A percentile compares a stretch with the other conserved stretches of the same genome.
Evolutionary conservation across 768 basidiomycete species (phyloP).

Genomic region (Suillus brevipes): DNA sequence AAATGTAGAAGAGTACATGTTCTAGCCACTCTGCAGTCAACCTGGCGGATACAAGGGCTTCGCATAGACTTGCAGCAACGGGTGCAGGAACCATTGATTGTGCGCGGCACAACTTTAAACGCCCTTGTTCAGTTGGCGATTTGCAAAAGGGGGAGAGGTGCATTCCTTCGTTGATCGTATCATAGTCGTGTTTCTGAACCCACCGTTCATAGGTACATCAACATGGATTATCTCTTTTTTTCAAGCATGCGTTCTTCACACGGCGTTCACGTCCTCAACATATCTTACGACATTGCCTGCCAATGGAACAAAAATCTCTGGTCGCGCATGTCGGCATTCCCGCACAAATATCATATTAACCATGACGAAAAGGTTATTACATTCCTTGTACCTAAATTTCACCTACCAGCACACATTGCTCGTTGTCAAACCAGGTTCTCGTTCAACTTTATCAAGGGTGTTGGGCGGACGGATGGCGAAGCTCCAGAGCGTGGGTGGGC

Average conservation of each 20-base stretch:
- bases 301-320: constrained; percentile 21
- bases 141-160: constrained; percentile 14
- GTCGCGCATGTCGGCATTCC: constrained; percentile 5
- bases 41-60: too few species aligned
- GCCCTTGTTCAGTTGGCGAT: constrained; percentile 2
- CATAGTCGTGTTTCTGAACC: neutral
- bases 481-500: constrained; percentile 39
- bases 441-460: constrained; percentile 28
- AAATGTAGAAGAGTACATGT: neutral
- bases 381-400: constrained; percentile 37
- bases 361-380: neutral
- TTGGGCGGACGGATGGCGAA: constrained; percentile 37
- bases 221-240: constrained; percentile 3
- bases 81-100: constrained; percentile 13
- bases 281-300: constrained; percentile 27
- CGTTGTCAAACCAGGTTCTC: constrained; percentile 29
- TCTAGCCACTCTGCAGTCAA: too few species aligned
- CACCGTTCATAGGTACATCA: constrained; percentile 1
- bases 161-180: neutral
- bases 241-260: neutral
- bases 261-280: neutral
- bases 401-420: constrained; percentile 33
- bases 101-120: constrained; percentile 6
- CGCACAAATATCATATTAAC: neutral
- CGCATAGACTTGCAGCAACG: neutral